phyloP scores from a whole-genome alignment of 306 rosid genomes.

The Cicer chorassanicum region DNA sequence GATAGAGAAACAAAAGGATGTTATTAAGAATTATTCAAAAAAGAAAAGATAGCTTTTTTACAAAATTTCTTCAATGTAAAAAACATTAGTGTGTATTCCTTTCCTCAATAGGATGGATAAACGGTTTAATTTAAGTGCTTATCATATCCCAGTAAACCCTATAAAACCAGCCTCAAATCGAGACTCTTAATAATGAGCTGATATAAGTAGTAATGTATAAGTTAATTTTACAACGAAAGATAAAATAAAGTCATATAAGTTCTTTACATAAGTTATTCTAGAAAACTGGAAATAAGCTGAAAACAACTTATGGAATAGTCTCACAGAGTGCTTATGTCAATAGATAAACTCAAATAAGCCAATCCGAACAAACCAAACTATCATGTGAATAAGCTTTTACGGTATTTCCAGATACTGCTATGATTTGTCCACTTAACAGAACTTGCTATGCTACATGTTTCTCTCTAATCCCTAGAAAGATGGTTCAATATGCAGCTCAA shows the following conservation, averaged over 20 bases:
- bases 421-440: conserved; percentile 4
- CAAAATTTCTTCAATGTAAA: conserved; percentile 5
- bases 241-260: too few relatives aligned
- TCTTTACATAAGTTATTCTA: too few relatives aligned
- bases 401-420: conserved; percentile 1
- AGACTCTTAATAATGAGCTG: too few relatives aligned
- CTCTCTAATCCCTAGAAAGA: conserved; percentile 5
- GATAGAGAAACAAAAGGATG: conserved; percentile 34
- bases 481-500: background rate
- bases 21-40: background rate
- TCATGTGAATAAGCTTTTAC: background rate
- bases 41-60: background rate
- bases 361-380: background rate
- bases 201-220: too few relatives aligned
- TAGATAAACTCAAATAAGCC: too few relatives aligned
- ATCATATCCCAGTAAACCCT: too few relatives aligned
- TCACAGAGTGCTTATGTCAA: too few relatives aligned
- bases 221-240: too few relatives aligned
- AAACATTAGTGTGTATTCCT: background rate
- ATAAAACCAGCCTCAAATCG: too few relatives aligned
- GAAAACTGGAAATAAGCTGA: too few relatives aligned
- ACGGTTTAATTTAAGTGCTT: too few relatives aligned
- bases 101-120: background rate
- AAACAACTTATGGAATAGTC: too few relatives aligned
- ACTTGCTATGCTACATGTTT: conserved; percentile 15